Evolutionary conservation across 305 asterid species (phyloP).

Genomic region (Fraxinus latifolia): DNA sequence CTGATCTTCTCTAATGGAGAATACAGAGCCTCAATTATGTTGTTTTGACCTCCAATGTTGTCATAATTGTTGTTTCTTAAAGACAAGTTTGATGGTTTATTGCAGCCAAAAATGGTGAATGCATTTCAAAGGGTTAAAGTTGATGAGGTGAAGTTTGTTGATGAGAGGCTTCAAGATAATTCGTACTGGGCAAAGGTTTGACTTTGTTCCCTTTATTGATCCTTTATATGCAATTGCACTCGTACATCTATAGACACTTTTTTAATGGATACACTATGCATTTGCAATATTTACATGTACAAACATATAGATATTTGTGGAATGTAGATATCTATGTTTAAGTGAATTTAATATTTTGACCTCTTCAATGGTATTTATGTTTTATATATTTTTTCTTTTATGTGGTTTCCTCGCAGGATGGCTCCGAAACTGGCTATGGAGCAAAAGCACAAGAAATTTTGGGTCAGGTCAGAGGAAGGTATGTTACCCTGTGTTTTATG

Average conservation of each 20-base stretch:
- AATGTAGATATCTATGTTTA: neutral
- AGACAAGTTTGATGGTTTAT: constrained; percentile 15
- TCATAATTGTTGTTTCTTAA: neutral
- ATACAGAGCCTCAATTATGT: neutral
- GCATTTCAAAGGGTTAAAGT: constrained; percentile 88
- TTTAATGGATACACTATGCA: neutral
- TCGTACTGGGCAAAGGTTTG: constrained; percentile 96
- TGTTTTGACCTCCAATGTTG: neutral
- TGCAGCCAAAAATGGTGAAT: constrained; percentile 68
- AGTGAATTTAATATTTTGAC: neutral
- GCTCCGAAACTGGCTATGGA: constrained; percentile 91
- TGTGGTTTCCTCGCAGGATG: constrained; percentile 38
- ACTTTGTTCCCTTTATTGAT: constrained; percentile 12
- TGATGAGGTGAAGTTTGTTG: constrained; percentile 75
- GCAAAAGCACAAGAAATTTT: constrained; percentile 93
- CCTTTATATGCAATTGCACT: neutral
- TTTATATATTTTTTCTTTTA: constrained; percentile 12
- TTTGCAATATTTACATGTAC: neutral
- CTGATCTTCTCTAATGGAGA: neutral
- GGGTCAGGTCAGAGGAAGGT: constrained; percentile 92
- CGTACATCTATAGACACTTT: neutral
- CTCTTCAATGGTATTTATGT: neutral
- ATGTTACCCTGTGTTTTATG: constrained; percentile 21
- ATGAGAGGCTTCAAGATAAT: constrained; percentile 88
- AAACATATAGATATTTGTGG: neutral